Percentiles rank a stretch among this genome's conserved stretches.
phyloP scores from a whole-genome alignment of 2,329 filamentous ascomycete species.

The Claviceps sp. region DNA sequence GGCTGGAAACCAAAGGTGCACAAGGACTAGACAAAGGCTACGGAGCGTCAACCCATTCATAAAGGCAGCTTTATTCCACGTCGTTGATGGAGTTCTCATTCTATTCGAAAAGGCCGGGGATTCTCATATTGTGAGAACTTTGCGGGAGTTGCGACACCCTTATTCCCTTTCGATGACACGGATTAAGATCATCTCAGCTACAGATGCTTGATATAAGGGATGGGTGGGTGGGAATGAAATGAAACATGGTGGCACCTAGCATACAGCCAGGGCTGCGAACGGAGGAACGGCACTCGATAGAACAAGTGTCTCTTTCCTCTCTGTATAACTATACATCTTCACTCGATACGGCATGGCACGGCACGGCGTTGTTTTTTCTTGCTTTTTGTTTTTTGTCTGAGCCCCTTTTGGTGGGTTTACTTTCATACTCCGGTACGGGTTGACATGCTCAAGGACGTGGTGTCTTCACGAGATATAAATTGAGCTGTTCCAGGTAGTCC shows the following conservation, averaged over 20 bases:
- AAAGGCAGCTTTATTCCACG: neutral
- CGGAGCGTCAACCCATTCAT: too few relatives aligned
- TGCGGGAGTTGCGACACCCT: neutral
- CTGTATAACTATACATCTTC: slow-evolving; percentile 35
- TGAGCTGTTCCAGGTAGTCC: neutral
- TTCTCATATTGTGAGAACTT: neutral
- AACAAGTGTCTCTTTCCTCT: slow-evolving; percentile 5
- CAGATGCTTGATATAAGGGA: neutral
- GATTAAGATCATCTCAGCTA: neutral
- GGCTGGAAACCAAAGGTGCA: slow-evolving; percentile 95
- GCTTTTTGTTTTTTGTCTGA: neutral
- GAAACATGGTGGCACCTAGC: neutral
- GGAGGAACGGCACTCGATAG: neutral
- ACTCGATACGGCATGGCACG: slow-evolving; percentile 40
- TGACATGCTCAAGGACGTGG: slow-evolving; percentile 11
- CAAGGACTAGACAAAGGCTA: slow-evolving; percentile 54
- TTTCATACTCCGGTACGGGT: neutral
- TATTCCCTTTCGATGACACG: neutral
- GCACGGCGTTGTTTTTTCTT: slow-evolving; percentile 24
- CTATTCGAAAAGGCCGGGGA: neutral
- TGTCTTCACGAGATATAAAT: neutral
- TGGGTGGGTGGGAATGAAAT: neutral
- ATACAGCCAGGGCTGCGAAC: neutral
- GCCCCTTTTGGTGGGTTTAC: neutral
- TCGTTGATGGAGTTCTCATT: neutral